Evolutionary conservation across 352 stramenopile genomes (phyloP).

Genomic region (Phytophthora hibernalis): DNA sequence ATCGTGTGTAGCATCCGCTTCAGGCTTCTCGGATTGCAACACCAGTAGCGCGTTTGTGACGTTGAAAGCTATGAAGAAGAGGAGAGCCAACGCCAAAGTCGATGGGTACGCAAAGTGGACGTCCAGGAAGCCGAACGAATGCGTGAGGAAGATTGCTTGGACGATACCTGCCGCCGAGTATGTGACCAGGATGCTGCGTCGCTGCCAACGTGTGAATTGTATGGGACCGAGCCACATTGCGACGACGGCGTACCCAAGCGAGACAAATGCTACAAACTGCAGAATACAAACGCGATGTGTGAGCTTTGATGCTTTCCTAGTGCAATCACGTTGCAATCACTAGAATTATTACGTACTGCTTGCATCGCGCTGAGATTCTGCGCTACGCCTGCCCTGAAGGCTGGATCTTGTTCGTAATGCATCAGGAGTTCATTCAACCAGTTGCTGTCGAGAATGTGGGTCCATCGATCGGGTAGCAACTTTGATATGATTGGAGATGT

Average conservation of each 20-base stretch:
- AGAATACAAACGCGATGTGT: conserved; percentile 12
- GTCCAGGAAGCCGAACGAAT: conserved; percentile 30
- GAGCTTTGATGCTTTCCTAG: conserved; percentile 1
- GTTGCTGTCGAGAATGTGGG: conserved; percentile 16
- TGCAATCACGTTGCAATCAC: not conserved
- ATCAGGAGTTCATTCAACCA: conserved; percentile 29
- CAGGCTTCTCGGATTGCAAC: conserved; percentile 44
- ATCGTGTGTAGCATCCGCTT: conserved; percentile 2
- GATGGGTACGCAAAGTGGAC: conserved; percentile 45
- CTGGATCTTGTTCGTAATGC: conserved; percentile 37
- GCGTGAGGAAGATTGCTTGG: conserved; percentile 49
- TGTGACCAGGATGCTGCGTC: conserved; percentile 44
- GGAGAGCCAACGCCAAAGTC: conserved; percentile 33
- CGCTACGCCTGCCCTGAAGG: conserved; percentile 36
- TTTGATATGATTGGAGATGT: not conserved
- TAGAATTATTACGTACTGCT: conserved; percentile 29
- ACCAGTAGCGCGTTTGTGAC: conserved; percentile 66
- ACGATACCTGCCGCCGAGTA: conserved; percentile 44
- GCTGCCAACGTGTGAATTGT: conserved; percentile 60
- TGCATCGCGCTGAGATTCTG: conserved; percentile 48
- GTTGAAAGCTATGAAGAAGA: conserved; percentile 67
- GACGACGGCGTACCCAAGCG: conserved; percentile 44
- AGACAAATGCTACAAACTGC: conserved; percentile 62
- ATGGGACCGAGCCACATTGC: conserved; percentile 62
- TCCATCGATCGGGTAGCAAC: conserved; percentile 10